These are phyloP conservation scores for Beauveria brongniartii DNA, from an alignment of 2,329 filamentous ascomycete genomes.

Conservation along the genomic window DNA sequence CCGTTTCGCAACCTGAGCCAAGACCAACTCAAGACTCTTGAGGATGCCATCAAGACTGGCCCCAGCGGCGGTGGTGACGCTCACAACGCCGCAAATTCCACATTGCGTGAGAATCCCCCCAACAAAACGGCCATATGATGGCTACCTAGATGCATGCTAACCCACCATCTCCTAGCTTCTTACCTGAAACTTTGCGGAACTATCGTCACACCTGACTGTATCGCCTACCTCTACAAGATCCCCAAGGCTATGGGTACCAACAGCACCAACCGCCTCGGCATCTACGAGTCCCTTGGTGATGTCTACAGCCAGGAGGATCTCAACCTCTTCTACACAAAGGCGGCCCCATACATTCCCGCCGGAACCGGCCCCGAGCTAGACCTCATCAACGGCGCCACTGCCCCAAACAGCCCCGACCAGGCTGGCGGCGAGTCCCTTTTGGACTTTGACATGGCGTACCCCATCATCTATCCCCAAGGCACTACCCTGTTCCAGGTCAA, in stretches of 20 bases:
- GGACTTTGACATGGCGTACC: conserved; percentile 43
- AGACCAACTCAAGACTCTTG: conserved; percentile 12
- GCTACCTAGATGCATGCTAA: neutral
- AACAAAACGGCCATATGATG: neutral
- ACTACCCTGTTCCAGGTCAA: conserved; percentile 39
- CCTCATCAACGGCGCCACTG: conserved; percentile 38
- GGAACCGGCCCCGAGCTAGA: conserved; percentile 36
- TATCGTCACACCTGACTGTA: conserved; percentile 49
- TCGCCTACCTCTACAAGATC: conserved; percentile 39
- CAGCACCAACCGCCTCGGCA: conserved; percentile 39
- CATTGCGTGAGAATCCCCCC: neutral
- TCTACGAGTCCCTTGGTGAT: conserved; percentile 44
- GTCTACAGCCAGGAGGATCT: conserved; percentile 43
- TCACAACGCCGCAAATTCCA: neutral
- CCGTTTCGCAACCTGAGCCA: conserved; percentile 16
- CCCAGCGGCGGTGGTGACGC: neutral
- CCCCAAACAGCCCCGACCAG: conserved; percentile 27
- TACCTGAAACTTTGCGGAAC: conserved; percentile 32
- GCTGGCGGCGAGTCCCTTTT: conserved; percentile 41
- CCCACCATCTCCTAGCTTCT: neutral
- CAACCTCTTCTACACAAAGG: conserved; percentile 38
- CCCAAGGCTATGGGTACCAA: conserved; percentile 27
- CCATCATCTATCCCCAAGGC: conserved; percentile 43
- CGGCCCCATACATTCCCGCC: conserved; percentile 30
- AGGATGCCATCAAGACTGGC: conserved; percentile 5